These are phyloP conservation scores for Ascosphaera aggregata DNA, from an alignment of 2,329 filamentous ascomycete species.

Conservation along the genomic window DNA sequence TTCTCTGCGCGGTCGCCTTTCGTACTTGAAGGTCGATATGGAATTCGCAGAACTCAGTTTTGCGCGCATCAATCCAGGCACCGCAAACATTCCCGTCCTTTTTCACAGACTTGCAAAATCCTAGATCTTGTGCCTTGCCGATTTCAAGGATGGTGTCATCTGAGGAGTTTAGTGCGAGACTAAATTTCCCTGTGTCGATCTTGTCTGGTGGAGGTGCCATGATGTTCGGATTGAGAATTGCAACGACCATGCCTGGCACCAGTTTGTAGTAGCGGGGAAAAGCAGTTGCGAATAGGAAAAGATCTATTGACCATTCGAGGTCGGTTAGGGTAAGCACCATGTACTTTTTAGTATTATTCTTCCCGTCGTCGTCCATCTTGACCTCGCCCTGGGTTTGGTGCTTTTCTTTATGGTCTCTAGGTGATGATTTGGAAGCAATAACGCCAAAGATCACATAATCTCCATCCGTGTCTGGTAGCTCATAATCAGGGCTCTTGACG, in stretches of 20 bases:
- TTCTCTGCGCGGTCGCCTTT: constrained; percentile 42
- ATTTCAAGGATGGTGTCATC: constrained; percentile 81
- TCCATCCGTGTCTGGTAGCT: constrained; percentile 57
- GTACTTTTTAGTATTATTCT: constrained; percentile 47
- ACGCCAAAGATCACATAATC: constrained; percentile 82
- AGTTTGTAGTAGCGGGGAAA: constrained; percentile 90
- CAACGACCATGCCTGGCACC: constrained; percentile 72
- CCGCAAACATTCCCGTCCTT: constrained; percentile 65
- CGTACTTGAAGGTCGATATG: constrained; percentile 65
- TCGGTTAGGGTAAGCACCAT: constrained; percentile 82
- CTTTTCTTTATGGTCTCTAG: constrained; percentile 34
- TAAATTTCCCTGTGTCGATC: constrained; percentile 62
- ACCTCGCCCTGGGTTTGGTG: constrained; percentile 15
- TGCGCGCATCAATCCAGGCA: constrained; percentile 67
- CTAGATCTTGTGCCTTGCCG: constrained; percentile 61
- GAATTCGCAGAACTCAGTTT: constrained; percentile 80
- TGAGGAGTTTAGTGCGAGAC: constrained; percentile 60
- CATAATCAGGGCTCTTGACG: constrained; percentile 64
- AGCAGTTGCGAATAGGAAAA: constrained; percentile 77
- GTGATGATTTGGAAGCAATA: constrained; percentile 69
- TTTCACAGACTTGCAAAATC: constrained; percentile 65
- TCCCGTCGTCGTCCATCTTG: constrained; percentile 28
- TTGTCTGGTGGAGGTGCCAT: constrained; percentile 64
- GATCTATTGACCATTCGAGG: constrained; percentile 69
- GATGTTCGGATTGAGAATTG: constrained; percentile 74